Percentiles rank a stretch among this genome's conserved stretches.
Evolutionary conservation across 1,284 basidiomycete species (phyloP).

Genomic region (Laetiporus sulphureus): DNA sequence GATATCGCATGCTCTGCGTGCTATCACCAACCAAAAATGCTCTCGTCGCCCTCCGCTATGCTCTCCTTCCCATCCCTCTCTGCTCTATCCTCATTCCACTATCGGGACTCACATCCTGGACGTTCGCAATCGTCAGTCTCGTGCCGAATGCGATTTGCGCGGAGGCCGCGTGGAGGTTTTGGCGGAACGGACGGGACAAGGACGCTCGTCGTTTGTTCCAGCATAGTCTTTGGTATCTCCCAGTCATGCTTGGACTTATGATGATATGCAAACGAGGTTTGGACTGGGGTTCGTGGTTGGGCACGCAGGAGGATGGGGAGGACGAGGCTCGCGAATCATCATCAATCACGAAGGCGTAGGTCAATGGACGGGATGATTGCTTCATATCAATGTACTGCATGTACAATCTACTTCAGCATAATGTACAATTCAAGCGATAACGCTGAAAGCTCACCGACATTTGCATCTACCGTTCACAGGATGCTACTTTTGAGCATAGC

Average conservation of each 20-base stretch:
- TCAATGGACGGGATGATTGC: too few relatives aligned
- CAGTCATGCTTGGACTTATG: conserved; percentile 86
- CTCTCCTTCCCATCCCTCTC: conserved; percentile 73
- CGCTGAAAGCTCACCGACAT: too few relatives aligned
- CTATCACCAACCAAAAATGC: conserved; percentile 79
- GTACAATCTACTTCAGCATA: too few relatives aligned
- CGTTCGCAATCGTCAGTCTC: conserved; percentile 76
- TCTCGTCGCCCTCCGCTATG: conserved; percentile 81
- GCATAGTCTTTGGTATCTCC: conserved; percentile 88
- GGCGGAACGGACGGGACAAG: conserved; percentile 69
- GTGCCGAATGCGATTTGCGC: conserved; percentile 74
- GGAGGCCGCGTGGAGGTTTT: conserved; percentile 72
- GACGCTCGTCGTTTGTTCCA: conserved; percentile 78
- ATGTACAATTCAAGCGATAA: neutral
- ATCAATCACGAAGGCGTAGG: neutral
- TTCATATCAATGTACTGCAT: too few relatives aligned
- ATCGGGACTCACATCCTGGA: conserved; percentile 83
- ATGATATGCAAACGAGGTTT: conserved; percentile 89
- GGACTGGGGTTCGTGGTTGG: conserved; percentile 61
- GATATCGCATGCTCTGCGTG: conserved; percentile 91
- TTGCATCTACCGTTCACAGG: too few relatives aligned
- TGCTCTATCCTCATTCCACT: conserved; percentile 80
- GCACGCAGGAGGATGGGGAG: conserved; percentile 10
- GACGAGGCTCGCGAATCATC: neutral
- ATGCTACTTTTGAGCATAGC: conserved; percentile 12